phyloP scores from a whole-genome alignment of 2,329 filamentous ascomycete genomes.

The Lizonia empirigonia region DNA sequence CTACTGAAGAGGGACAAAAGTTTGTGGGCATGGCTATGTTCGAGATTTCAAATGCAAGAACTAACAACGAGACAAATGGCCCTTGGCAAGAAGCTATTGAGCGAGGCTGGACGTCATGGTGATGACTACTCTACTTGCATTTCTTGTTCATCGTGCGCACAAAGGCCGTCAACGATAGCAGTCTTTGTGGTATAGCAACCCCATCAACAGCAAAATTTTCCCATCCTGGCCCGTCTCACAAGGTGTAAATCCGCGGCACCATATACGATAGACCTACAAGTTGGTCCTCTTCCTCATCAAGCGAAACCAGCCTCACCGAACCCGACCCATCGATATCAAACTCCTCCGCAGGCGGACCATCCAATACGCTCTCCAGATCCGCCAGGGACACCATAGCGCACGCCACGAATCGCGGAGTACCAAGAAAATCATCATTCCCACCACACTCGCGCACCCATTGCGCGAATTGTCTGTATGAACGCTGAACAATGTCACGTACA shows the following conservation, averaged over 20 bases:
- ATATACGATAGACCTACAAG: constrained; percentile 15
- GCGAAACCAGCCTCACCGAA: constrained; percentile 10
- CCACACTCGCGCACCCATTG: constrained; percentile 7
- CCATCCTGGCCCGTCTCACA: constrained; percentile 12
- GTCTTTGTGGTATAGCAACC: constrained; percentile 6
- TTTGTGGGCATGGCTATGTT: constrained; percentile 17
- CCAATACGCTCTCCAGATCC: constrained; percentile 1
- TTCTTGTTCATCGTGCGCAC: no score
- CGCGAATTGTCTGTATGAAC: neutral
- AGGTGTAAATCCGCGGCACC: constrained; percentile 8
- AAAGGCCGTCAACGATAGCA: no score
- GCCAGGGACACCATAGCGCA: constrained; percentile 10
- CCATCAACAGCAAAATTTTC: constrained; percentile 9
- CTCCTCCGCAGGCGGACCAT: constrained; percentile 10
- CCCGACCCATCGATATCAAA: constrained; percentile 7
- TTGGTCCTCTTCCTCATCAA: constrained; percentile 12
- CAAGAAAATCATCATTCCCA: constrained; percentile 6
- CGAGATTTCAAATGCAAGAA: constrained; percentile 9
- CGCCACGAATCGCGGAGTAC: constrained; percentile 12
- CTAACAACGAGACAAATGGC: constrained; percentile 2
- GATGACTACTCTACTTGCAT: constrained; percentile 6
- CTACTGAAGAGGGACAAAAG: constrained; percentile 4
- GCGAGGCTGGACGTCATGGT: constrained; percentile 14
- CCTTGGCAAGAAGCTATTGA: constrained; percentile 3
- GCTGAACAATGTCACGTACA: neutral